Evolutionary conservation across 2,329 filamentous ascomycete genomes (phyloP), one percentile per base, ranked within the genome.

Genomic region (Paecilomyces sp.): DNA sequence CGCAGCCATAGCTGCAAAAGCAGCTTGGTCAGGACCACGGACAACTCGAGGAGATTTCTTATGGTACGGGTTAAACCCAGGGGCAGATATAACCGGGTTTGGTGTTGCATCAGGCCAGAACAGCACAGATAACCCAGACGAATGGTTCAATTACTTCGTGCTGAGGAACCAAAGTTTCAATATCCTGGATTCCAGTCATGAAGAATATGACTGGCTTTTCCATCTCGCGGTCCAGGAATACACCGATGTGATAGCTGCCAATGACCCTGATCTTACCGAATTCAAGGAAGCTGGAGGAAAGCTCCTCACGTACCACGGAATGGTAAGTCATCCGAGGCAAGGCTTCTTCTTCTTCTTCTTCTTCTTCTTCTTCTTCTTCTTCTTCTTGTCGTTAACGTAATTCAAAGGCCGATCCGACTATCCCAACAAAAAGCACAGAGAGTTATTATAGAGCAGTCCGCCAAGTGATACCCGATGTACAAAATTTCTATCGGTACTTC

Each of bases 61-160:
- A 0, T 80, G 77, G 68, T 77, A 76, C 15, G 73, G 60, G 1
- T 18, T 59, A 5, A 57, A 59, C n/a, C 18, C 15, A 7, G 30
- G 55, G 25, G 24, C 55, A 2, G 18, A 31, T 15, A 53, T 53
- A 18, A 53, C 8, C 3, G 18, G n/a, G 15, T 30, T 50, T 22
- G 22, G 50, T 28, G 22, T 51, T 28, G 55, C 25, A 6, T 13
- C 55, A 13, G 55, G 22, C 22, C 41, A 24, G n/a, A 57, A 41
- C 15, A 50, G n/a, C 30, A 50, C 55, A 25, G n/a, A 13, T n/a
- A 22, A 5, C 11, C 15, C 18, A 7, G 30, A 54, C 30, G 30
- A 33, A 51, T n/a, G 50, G 8, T 22, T 52, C 57, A 15, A 11
- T 28, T 52, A 9, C 31, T 53, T 41, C 41, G 22, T 34, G 53